Percentiles rank a stretch among this genome's conserved stretches.
Conservation (phyloP, 1,139 yeast genomes). For the Ashbya aceris region DNA sequence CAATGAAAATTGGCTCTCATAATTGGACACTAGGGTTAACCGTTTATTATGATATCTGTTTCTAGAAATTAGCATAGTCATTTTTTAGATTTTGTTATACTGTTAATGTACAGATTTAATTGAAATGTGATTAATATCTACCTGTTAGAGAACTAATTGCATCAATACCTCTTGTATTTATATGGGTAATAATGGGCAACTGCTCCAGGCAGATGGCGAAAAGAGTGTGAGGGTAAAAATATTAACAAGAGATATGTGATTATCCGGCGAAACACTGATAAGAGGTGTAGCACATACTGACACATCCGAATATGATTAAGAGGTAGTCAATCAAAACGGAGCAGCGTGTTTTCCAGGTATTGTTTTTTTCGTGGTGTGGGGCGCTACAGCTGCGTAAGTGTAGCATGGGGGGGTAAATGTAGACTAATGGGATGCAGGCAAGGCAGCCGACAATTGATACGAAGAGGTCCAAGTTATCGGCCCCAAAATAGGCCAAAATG, state of each 20-base stretch:
- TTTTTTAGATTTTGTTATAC: too few relatives aligned
- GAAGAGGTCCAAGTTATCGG: slow-evolving; percentile 57
- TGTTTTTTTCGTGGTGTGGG: slow-evolving; percentile 20
- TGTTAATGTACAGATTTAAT: too few relatives aligned
- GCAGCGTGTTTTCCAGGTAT: slow-evolving; percentile 7
- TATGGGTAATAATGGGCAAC: too few relatives aligned
- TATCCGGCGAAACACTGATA: slow-evolving; percentile 39
- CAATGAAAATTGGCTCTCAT: too few relatives aligned
- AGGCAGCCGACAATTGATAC: slow-evolving; percentile 74
- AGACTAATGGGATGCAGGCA: slow-evolving; percentile 76
- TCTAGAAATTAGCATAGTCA: too few relatives aligned
- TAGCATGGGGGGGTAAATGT: slow-evolving; percentile 72
- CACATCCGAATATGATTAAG: slow-evolving; percentile 46
- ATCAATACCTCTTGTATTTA: too few relatives aligned
- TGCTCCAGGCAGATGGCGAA: too few relatives aligned
- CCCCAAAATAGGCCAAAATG: slow-evolving; percentile 49
- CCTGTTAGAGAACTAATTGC: too few relatives aligned
- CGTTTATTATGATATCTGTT: too few relatives aligned
- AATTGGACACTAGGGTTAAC: too few relatives aligned
- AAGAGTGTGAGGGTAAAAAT: not conserved
- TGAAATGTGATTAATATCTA: too few relatives aligned
- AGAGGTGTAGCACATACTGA: slow-evolving; percentile 59
- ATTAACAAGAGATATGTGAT: not conserved
- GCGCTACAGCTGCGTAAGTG: slow-evolving; percentile 38
- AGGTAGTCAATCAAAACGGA: slow-evolving; percentile 35